Evolutionary conservation across 2,329 filamentous ascomycete genomes (phyloP).

Genomic region (Volutella citrinella): DNA sequence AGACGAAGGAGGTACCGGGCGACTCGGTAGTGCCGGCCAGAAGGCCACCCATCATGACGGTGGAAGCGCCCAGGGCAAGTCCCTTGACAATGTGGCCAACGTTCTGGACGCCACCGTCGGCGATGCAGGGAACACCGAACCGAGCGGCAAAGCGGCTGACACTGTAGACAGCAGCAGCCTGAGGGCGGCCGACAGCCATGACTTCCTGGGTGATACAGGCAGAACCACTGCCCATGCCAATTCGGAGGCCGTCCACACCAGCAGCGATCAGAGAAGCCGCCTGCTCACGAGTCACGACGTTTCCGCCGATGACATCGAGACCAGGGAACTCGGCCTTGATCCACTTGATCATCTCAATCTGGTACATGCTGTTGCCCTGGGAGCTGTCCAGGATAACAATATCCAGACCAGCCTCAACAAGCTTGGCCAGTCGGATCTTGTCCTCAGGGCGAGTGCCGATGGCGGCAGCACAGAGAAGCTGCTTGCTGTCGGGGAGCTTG

Average conservation of each 20-base stretch:
- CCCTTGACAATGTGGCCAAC: constrained; percentile 99
- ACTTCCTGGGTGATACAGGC: constrained; percentile 99
- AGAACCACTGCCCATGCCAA: constrained; percentile 97
- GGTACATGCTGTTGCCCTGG: constrained; percentile 98
- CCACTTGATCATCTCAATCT: constrained; percentile 97
- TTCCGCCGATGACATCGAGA: constrained; percentile 95
- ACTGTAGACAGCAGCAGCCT: constrained; percentile 88
- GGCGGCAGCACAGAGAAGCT: constrained; percentile 91
- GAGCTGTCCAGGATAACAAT: constrained; percentile 94
- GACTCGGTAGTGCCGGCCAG: constrained; percentile 97
- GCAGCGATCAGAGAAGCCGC: constrained; percentile 88
- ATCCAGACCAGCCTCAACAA: constrained; percentile 92
- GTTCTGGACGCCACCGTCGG: constrained; percentile 96
- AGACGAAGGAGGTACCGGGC: constrained; percentile 94
- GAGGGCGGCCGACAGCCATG: constrained; percentile 96
- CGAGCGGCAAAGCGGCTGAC: constrained; percentile 85
- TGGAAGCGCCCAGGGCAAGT: constrained; percentile 87
- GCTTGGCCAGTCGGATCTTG: constrained; percentile 77
- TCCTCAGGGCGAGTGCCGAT: constrained; percentile 95
- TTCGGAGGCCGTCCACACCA: constrained; percentile 92
- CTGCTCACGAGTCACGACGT: constrained; percentile 97
- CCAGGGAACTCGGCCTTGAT: constrained; percentile 82
- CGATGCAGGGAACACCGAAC: constrained; percentile 97
- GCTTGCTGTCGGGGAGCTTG: constrained; percentile 95
- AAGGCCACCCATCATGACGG: constrained; percentile 99